phyloP scores from a whole-genome alignment of 345 rosid genomes.

The Rhizophora apiculata region DNA sequence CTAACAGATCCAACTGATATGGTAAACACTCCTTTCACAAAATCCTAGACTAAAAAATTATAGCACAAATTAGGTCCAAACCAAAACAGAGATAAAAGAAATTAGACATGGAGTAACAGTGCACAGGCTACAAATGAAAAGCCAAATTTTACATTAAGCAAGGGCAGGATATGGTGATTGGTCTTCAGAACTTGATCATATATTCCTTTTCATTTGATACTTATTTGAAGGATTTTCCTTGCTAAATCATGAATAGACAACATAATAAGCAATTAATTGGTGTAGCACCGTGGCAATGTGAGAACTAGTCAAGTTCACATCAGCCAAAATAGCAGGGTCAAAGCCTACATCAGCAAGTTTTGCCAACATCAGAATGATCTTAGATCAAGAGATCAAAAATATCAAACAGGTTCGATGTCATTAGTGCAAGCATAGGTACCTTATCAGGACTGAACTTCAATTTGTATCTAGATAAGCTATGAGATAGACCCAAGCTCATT shows the following conservation, averaged over 20 bases:
- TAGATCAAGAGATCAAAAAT: neutral
- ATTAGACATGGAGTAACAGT: too few species aligned
- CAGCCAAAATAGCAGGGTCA: neutral
- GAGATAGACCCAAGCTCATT: constrained; percentile 94
- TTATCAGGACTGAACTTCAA: constrained; percentile 92
- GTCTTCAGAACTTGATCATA: too few species aligned
- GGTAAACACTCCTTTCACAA: neutral
- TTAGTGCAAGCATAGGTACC: constrained; percentile 34
- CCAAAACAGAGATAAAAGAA: too few species aligned
- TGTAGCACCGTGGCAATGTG: neutral
- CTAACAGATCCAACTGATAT: neutral
- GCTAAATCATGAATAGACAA: neutral
- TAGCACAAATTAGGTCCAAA: too few species aligned
- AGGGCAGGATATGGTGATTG: too few species aligned
- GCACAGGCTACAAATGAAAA: too few species aligned
- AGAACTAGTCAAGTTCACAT: neutral
- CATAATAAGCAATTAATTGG: neutral
- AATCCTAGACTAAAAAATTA: neutral
- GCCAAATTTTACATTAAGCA: too few species aligned
- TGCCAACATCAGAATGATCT: neutral
- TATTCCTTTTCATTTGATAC: too few species aligned
- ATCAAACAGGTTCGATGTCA: neutral
- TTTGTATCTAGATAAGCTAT: constrained; percentile 86
- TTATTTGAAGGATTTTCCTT: neutral
- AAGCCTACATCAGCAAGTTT: neutral